phyloP scores from a whole-genome alignment of 2,329 filamentous ascomycete species.

The Ascochyta viciae-villosae region DNA sequence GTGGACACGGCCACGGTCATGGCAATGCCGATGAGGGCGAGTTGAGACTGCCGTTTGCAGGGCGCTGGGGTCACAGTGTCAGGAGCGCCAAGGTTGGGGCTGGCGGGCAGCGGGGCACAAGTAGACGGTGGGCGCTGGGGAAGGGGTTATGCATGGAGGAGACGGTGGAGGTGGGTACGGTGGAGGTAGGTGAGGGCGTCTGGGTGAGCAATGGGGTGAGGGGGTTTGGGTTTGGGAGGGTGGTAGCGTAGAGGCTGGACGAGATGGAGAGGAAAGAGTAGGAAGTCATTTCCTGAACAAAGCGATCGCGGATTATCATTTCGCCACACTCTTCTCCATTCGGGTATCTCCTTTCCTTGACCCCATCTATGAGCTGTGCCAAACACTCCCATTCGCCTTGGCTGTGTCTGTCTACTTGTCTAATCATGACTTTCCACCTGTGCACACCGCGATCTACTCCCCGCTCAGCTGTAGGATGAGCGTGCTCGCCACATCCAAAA shows the following conservation, averaged over 20 bases:
- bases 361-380: background rate
- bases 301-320: background rate
- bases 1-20: background rate
- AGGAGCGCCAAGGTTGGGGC: slow-evolving; percentile 60
- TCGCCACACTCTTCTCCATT: background rate
- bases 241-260: slow-evolving; percentile 27
- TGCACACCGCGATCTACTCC: slow-evolving; percentile 25
- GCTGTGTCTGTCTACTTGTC: background rate
- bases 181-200: slow-evolving; percentile 76
- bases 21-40: slow-evolving; percentile 42
- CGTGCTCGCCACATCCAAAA: slow-evolving; percentile 89
- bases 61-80: slow-evolving; percentile 49
- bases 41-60: slow-evolving; percentile 44
- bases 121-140: slow-evolving; percentile 81
- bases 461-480: slow-evolving; percentile 82
- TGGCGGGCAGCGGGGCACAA: slow-evolving; percentile 84
- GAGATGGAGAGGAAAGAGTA: background rate
- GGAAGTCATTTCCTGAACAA: background rate
- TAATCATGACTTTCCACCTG: background rate
- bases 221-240: slow-evolving; percentile 65
- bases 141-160: slow-evolving; percentile 71
- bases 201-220: slow-evolving; percentile 90
- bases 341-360: background rate
- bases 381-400: background rate
- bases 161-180: slow-evolving; percentile 63